These are phyloP conservation scores for Clitoria ternatea DNA, from an alignment of 306 rosid genomes.

Conservation along the genomic window DNA sequence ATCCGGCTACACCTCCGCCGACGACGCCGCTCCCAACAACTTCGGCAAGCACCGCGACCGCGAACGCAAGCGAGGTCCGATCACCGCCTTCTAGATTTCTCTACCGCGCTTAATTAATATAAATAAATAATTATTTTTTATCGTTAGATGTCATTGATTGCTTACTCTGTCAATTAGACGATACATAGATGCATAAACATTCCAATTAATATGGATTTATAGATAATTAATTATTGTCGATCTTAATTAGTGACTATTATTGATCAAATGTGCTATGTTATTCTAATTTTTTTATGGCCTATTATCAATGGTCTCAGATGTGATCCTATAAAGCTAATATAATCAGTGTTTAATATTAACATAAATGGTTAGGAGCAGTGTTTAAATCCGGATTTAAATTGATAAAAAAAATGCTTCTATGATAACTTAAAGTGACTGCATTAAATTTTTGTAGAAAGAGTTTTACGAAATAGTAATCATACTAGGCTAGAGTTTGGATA, in stretches of 20 bases:
- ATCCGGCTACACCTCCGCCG: slow-evolving; percentile 77
- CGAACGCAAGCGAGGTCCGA: slow-evolving; percentile 82
- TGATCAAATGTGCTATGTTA: too few species aligned
- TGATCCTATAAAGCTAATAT: too few species aligned
- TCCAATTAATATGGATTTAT: not conserved
- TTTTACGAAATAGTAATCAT: too few species aligned
- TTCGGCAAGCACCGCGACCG: slow-evolving; percentile 53
- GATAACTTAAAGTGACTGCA: too few species aligned
- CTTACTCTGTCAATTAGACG: not conserved
- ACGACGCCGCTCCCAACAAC: slow-evolving; percentile 48
- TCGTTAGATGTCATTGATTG: not conserved
- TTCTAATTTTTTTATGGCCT: too few species aligned
- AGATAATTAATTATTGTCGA: not conserved
- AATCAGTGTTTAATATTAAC: too few species aligned
- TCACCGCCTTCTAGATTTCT: slow-evolving; percentile 5
- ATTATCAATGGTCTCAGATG: too few species aligned
- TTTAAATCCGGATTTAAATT: too few species aligned
- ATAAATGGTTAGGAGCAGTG: too few species aligned
- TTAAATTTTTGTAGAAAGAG: too few species aligned
- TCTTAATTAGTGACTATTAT: not conserved
- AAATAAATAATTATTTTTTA: not conserved
- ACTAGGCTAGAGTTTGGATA: too few species aligned
- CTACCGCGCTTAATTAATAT: not conserved
- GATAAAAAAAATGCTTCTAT: too few species aligned
- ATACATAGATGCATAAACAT: not conserved